phyloP scores from a whole-genome alignment of 2,329 filamentous ascomycete species.

The Ophiostoma populinum region DNA sequence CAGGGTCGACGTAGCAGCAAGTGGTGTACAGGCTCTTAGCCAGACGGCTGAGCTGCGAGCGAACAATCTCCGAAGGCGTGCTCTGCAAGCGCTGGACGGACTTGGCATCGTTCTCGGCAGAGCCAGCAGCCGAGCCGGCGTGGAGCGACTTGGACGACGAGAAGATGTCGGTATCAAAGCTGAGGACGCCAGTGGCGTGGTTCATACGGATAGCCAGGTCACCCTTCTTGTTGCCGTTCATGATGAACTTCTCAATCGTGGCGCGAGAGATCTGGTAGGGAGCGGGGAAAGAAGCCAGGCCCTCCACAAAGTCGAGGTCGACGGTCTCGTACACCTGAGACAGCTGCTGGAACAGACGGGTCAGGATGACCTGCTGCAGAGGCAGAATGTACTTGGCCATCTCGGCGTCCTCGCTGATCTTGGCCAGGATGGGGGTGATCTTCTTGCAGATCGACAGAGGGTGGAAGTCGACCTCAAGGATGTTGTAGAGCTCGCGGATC shows the following conservation, averaged over 20 bases:
- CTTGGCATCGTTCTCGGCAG: constrained; percentile 68
- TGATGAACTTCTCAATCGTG: constrained; percentile 99
- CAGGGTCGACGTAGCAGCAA: constrained; percentile 87
- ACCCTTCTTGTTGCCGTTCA: constrained; percentile 99
- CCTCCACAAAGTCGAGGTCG: constrained; percentile 81
- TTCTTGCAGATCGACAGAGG: constrained; percentile 97
- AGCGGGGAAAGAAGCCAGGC: constrained; percentile 87
- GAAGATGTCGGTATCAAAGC: constrained; percentile 96
- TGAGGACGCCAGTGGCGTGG: constrained; percentile 85
- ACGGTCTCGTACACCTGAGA: constrained; percentile 99
- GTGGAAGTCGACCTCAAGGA: constrained; percentile 97
- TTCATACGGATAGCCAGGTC: constrained; percentile 92
- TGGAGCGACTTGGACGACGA: constrained; percentile 88
- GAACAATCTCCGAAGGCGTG: constrained; percentile 93
- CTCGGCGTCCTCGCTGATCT: constrained; percentile 85
- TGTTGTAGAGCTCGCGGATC: constrained; percentile 95
- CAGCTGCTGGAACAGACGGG: constrained; percentile 93
- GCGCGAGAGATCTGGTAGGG: constrained; percentile 82
- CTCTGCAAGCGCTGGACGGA: constrained; percentile 91
- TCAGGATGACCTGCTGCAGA: constrained; percentile 95
- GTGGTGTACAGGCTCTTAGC: constrained; percentile 84
- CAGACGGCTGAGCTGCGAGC: constrained; percentile 80
- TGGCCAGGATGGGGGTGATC: constrained; percentile 85
- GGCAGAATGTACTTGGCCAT: constrained; percentile 96
- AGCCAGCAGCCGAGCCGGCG: constrained; percentile 66